Evolutionary conservation across 129 eudicot species (phyloP).

Genomic region (Ambrosia artemisiifolia): DNA sequence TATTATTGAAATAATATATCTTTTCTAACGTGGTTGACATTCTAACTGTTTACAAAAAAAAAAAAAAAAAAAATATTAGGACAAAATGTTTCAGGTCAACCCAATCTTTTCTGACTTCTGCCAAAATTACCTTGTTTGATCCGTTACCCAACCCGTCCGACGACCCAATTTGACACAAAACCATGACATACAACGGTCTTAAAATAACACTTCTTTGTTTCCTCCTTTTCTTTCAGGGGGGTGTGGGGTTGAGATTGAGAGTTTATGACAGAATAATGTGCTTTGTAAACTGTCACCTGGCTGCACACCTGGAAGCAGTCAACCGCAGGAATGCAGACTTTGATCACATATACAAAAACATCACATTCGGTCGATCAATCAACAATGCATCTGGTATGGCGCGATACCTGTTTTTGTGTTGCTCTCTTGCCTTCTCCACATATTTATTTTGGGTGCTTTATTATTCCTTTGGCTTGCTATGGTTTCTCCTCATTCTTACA

Average conservation of each 20-base stretch:
- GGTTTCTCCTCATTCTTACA: conserved; percentile 70
- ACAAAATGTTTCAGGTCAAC: not conserved
- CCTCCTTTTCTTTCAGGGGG: conserved; percentile 58
- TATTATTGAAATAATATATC: no score
- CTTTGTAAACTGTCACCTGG: conserved; percentile 90
- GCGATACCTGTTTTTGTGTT: conserved; percentile 66
- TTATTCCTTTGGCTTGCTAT: conserved; percentile 68
- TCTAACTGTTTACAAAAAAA: not conserved
- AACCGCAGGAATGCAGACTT: conserved; percentile 87
- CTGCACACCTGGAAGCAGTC: conserved; percentile 98
- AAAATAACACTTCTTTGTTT: not conserved
- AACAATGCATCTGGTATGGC: conserved; percentile 85
- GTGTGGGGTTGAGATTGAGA: conserved; percentile 93
- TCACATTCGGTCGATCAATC: conserved; percentile 62
- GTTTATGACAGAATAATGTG: conserved; percentile 88
- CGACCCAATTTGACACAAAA: not conserved
- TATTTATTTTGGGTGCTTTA: conserved; percentile 72
- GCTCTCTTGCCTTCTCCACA: conserved; percentile 73
- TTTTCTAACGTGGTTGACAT: no score
- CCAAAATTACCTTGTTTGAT: not conserved
- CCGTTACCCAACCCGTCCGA: not conserved
- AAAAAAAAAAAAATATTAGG: no score
- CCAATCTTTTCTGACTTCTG: not conserved
- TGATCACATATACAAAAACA: conserved; percentile 74
- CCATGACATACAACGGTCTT: not conserved